Evolutionary conservation across 2,329 filamentous ascomycete species (phyloP).

Genomic region (Harringtonia lauricola): DNA sequence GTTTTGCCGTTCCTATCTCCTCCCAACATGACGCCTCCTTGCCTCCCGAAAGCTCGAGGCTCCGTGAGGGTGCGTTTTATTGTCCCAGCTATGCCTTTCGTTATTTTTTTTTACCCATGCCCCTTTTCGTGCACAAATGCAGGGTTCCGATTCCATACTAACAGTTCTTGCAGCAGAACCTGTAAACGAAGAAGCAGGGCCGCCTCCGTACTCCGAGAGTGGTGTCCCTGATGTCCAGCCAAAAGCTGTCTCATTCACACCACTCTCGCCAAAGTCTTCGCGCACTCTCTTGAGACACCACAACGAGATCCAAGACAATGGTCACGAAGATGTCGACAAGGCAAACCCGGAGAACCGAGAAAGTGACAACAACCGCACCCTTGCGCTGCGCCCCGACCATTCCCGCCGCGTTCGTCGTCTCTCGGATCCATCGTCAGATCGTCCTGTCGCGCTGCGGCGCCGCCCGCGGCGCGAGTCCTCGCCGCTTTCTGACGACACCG

Average conservation of each 20-base stretch:
- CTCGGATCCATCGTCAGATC: constrained; percentile 24
- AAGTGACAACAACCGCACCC: neutral
- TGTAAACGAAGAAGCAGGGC: constrained; percentile 5
- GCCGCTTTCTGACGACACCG: constrained; percentile 18
- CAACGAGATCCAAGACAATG: constrained; percentile 12
- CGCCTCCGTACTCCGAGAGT: constrained; percentile 3
- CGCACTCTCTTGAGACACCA: constrained; percentile 32
- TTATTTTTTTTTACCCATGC: too few species aligned
- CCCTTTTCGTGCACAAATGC: neutral
- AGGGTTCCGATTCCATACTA: too few species aligned
- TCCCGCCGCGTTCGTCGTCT: constrained; percentile 15
- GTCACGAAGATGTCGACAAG: neutral
- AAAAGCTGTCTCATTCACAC: constrained; percentile 35
- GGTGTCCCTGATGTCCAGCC: constrained; percentile 8
- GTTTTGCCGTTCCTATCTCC: constrained; percentile 7
- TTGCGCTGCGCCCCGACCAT: constrained; percentile 9
- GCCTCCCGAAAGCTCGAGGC: constrained; percentile 1
- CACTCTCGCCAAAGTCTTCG: constrained; percentile 37
- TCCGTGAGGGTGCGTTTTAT: constrained; percentile 10
- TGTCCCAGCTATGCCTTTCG: too few species aligned
- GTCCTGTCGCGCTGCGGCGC: constrained; percentile 15
- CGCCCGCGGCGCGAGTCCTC: constrained; percentile 12
- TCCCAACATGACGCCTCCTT: constrained; percentile 1
- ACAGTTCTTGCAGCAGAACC: constrained; percentile 4
- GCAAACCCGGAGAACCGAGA: neutral